phyloP scores from a whole-genome alignment of 192 early-diverging fungal genomes.

The Thoreauomyces humboldtii region DNA sequence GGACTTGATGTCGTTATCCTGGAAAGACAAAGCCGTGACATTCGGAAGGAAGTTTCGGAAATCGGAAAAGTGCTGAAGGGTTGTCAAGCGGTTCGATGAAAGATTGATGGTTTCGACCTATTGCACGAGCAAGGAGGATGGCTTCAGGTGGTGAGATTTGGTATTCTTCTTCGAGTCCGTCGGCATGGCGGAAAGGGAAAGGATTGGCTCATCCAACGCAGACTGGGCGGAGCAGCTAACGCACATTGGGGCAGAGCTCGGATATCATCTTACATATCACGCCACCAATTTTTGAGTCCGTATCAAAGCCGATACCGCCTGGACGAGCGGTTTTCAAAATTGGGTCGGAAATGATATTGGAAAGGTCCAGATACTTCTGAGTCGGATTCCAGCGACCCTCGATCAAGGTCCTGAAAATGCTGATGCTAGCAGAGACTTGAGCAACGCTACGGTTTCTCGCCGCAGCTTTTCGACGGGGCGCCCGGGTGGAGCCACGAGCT shows the following conservation, averaged over 20 bases:
- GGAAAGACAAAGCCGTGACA: constrained; percentile 37
- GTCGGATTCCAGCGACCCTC: constrained; percentile 28
- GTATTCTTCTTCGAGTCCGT: neutral
- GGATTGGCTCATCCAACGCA: too few species aligned
- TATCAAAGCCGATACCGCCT: constrained; percentile 26
- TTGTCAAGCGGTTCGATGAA: constrained; percentile 23
- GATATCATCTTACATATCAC: constrained; percentile 47
- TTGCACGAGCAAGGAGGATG: neutral
- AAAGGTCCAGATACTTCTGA: constrained; percentile 26
- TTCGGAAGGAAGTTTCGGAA: constrained; percentile 34
- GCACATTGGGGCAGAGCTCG: constrained; percentile 39
- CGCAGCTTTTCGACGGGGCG: too few species aligned
- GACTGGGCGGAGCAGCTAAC: too few species aligned
- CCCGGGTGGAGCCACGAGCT: too few species aligned
- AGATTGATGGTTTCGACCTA: constrained; percentile 42
- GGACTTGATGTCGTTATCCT: constrained; percentile 31
- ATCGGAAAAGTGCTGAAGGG: constrained; percentile 28
- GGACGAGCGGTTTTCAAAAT: constrained; percentile 20
- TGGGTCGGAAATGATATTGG: constrained; percentile 28
- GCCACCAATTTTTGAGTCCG: constrained; percentile 39
- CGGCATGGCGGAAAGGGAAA: neutral
- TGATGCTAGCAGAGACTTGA: too few species aligned
- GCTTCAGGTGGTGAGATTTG: neutral
- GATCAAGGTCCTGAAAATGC: constrained; percentile 12
- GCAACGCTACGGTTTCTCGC: too few species aligned